These are phyloP conservation scores for Alternaria triticimaculans DNA, from an alignment of 2,329 filamentous ascomycete genomes.

Conservation along the genomic window DNA sequence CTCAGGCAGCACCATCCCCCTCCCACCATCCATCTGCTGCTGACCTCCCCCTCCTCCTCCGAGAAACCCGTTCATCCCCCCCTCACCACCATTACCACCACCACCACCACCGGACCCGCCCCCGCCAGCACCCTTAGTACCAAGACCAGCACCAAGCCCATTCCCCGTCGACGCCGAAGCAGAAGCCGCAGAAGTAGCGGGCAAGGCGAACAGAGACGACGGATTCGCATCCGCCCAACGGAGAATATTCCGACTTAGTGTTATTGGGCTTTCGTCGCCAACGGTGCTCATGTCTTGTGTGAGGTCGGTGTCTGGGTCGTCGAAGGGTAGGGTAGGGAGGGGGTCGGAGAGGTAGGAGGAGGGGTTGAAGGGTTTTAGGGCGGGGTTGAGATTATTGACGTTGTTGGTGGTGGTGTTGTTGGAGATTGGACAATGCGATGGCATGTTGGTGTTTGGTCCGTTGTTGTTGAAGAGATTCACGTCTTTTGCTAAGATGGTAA, in stretches of 20 bases:
- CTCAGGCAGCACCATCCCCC: background rate
- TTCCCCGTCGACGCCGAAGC: background rate
- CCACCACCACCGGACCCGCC: background rate
- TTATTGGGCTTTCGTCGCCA: constrained; percentile 37
- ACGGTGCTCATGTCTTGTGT: constrained; percentile 25
- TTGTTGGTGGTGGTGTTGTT: background rate
- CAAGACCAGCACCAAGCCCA: background rate
- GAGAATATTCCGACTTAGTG: constrained; percentile 48
- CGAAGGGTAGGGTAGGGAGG: constrained; percentile 9
- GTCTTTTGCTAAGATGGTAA: background rate
- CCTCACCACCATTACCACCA: background rate
- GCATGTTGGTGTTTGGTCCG: background rate
- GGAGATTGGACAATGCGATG: background rate
- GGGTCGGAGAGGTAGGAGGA: constrained; percentile 11
- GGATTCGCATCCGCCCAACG: constrained; percentile 48
- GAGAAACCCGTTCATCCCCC: background rate
- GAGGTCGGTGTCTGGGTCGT: constrained; percentile 17
- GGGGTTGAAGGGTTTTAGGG: constrained; percentile 9
- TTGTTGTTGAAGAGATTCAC: background rate
- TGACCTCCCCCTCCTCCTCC: background rate
- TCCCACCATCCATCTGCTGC: background rate
- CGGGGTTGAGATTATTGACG: background rate
- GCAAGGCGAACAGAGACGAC: constrained; percentile 9
- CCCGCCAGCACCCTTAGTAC: background rate
- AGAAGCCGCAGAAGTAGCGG: background rate